Evolutionary conservation across 2,329 filamentous ascomycete species (phyloP), one percentile per base, ranked within the genome.

Genomic region (Claviceps sp.): DNA sequence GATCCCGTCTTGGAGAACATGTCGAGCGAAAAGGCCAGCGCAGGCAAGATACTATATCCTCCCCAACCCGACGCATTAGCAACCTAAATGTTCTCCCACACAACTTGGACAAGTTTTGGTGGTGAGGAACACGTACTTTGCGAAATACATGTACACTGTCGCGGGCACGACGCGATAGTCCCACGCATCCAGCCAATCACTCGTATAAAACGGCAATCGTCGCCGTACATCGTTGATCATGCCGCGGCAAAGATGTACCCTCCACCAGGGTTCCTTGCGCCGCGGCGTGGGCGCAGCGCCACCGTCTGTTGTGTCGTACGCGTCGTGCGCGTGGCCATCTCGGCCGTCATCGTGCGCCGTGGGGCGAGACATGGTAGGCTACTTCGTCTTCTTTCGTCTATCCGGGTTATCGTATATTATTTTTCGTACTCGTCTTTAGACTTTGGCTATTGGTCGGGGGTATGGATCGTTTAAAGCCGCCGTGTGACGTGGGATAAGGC

Each of bases 141-240:
- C 88, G 76, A 94, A 95, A 71, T 93, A 95, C 87, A 94, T 95
- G 69, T 94, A 94, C 34, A 94, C 73, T 10, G 89, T 94, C 16
- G 87, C 87, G 1, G 89, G 89, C 41, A 95, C 77, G 43, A 95
- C 87, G 51, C 89, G 80, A 70, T 95, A 95, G 64, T 94, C 86
- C 87, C 87, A 93, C 1, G 89, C 89, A 71, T 95, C 89, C 17
- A 65, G 73, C 86, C 86, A 94, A 67, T 95, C 89, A 66, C 84
- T 90, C 68, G 71, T 73, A 63, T 93, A 95, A 64, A 77, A 94
- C 1, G 89, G 89, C 7, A 77, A 76, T 56, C 89, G 73, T 53
- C 87, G 80, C 57, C 81, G 81, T 38, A 94, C 62, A 68, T 95
- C 89, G 62, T 87, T 82, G 53, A 82, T 65, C 80, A 95, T 94